Percentiles rank a stretch among this genome's conserved stretches.
These are phyloP conservation scores for Daldinia sp. DNA, from an alignment of 2,329 filamentous ascomycete species.

Conservation along the genomic window DNA sequence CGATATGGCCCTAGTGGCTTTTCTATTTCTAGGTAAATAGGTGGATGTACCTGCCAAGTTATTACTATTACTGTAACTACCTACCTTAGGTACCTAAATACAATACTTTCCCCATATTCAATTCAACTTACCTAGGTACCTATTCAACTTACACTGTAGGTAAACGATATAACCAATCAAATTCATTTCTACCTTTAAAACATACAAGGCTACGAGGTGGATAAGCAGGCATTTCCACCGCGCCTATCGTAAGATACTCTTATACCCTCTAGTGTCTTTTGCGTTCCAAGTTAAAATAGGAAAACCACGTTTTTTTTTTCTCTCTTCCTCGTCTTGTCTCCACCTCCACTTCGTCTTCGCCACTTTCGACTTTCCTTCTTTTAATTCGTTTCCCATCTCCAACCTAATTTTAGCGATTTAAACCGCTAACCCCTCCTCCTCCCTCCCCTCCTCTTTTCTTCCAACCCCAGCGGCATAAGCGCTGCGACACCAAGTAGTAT, in stretches of 20 bases:
- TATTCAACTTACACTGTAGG: too few species aligned
- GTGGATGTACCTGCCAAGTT: too few species aligned
- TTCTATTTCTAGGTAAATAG: too few species aligned
- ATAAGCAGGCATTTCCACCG: background rate
- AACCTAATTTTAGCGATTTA: constrained; percentile 2
- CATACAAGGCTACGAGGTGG: background rate
- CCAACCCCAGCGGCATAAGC: background rate
- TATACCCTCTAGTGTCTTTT: background rate
- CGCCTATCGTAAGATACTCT: background rate
- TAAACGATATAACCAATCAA: background rate
- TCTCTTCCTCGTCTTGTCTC: background rate
- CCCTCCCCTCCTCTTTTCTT: too few species aligned
- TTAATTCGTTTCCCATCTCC: background rate
- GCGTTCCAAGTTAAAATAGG: background rate
- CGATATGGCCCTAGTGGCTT: too few species aligned
- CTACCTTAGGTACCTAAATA: too few species aligned
- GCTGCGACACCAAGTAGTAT: background rate
- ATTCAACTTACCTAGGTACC: too few species aligned
- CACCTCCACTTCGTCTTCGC: background rate
- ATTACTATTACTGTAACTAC: too few species aligned
- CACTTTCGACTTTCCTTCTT: background rate
- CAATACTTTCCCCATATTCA: too few species aligned
- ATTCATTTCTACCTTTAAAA: background rate
- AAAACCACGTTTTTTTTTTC: background rate
- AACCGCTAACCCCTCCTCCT: background rate